A percentile compares a stretch with the other conserved stretches of the same genome.
Evolutionary conservation across 352 stramenopile genomes (phyloP).

Genomic region (Pythium aquatile): DNA sequence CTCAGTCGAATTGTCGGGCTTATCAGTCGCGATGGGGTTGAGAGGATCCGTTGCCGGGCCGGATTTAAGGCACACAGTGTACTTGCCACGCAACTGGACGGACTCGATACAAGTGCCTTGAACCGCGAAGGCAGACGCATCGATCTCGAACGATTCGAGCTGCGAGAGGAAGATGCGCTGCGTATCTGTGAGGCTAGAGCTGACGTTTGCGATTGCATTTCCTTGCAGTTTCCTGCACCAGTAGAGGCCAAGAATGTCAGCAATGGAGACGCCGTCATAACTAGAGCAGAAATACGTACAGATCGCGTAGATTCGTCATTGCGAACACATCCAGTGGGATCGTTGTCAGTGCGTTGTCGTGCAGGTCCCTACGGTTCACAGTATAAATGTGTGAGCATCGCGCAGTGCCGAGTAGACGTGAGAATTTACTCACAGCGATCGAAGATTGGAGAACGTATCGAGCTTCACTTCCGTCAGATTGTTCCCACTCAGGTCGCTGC

Average conservation of each 20-base stretch:
- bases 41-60: background rate
- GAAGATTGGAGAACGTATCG: constrained; percentile 10
- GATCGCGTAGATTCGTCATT: constrained; percentile 17
- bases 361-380: constrained; percentile 9
- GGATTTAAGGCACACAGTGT: constrained; percentile 20
- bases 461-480: constrained; percentile 10
- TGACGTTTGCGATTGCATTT: constrained; percentile 21
- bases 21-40: background rate
- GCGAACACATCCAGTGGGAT: constrained; percentile 19
- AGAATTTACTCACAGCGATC: constrained; percentile 16
- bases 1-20: background rate
- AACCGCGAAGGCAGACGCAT: constrained; percentile 13
- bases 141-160: constrained; percentile 23
- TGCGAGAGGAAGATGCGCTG: constrained; percentile 23
- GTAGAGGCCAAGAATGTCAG: no score
- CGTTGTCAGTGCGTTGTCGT: constrained; percentile 17
- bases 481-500: constrained; percentile 24
- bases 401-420: background rate
- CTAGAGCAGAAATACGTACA: constrained; percentile 14
- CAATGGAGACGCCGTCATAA: no score
- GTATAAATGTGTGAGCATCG: background rate
- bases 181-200: constrained; percentile 2
- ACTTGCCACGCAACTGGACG: constrained; percentile 18
- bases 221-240: constrained; percentile 22
- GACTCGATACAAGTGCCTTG: constrained; percentile 15